Evolutionary conservation across 2,329 filamentous ascomycete genomes (phyloP).

Genomic region (Fusarium nurragi): DNA sequence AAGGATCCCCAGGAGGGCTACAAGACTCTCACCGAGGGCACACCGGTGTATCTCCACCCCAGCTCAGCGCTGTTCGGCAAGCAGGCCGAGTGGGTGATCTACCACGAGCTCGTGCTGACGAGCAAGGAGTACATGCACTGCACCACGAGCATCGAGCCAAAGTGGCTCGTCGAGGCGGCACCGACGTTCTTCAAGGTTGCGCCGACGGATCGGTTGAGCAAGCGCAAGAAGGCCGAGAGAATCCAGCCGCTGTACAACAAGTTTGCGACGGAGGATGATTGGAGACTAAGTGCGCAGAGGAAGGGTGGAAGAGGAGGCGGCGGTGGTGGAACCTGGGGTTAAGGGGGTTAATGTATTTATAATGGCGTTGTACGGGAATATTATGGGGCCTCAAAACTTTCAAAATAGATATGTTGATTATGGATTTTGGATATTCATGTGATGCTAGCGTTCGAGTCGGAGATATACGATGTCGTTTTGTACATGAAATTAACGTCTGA

Average conservation of each 20-base stretch:
- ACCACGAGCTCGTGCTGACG: constrained; percentile 88
- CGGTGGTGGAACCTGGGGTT: constrained; percentile 89
- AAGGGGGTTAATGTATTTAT: background rate
- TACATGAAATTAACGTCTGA: no score
- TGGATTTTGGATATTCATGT: background rate
- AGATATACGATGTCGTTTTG: background rate
- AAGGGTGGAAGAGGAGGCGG: constrained; percentile 86
- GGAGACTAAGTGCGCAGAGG: constrained; percentile 89
- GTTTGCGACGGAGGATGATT: constrained; percentile 92
- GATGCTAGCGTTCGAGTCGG: background rate
- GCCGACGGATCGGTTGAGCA: constrained; percentile 83
- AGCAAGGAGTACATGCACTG: constrained; percentile 99
- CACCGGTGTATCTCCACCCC: constrained; percentile 94
- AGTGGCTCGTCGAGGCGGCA: constrained; percentile 93
- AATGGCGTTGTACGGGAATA: background rate
- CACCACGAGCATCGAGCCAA: constrained; percentile 92
- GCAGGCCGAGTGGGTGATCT: constrained; percentile 95
- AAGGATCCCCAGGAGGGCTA: constrained; percentile 98
- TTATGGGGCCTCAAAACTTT: background rate
- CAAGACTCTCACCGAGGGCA: constrained; percentile 95
- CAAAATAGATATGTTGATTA: background rate
- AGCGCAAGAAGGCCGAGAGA: constrained; percentile 91
- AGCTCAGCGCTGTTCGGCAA: constrained; percentile 93
- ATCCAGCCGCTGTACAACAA: constrained; percentile 96
- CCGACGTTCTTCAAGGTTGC: constrained; percentile 99